Evolutionary conservation across 495 filamentous ascomycete genomes (phyloP).

Genomic region (Evansstolkia leycettana): DNA sequence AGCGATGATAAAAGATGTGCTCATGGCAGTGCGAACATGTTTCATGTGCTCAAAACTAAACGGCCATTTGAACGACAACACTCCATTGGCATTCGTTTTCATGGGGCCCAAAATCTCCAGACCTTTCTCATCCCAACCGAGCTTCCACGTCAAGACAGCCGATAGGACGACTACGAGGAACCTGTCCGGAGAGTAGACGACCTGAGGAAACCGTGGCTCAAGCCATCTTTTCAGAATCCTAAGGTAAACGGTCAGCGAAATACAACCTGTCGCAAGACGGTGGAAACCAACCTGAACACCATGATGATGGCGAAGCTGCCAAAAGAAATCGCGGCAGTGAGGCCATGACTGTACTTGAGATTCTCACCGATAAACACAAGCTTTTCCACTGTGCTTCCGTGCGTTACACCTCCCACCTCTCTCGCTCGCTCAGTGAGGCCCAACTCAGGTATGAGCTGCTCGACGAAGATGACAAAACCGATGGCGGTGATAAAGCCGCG

Average conservation of each 20-base stretch:
- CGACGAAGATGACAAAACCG: constrained; percentile 88
- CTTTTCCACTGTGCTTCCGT: constrained; percentile 80
- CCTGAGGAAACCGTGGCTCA: constrained; percentile 65
- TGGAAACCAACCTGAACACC: constrained; percentile 50
- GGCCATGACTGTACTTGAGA: constrained; percentile 46
- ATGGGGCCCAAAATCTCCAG: constrained; percentile 76
- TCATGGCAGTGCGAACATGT: constrained; percentile 75
- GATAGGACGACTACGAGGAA: constrained; percentile 84
- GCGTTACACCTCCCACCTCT: constrained; percentile 43
- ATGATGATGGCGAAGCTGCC: constrained; percentile 83
- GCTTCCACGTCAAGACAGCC: constrained; percentile 64
- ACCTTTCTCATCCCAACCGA: constrained; percentile 70
- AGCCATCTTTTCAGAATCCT: constrained; percentile 73
- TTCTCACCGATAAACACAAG: constrained; percentile 65
- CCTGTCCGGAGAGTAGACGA: constrained; percentile 87
- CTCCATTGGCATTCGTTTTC: constrained; percentile 41
- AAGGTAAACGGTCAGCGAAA: constrained; percentile 7
- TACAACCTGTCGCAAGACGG: background rate
- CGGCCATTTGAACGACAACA: constrained; percentile 78
- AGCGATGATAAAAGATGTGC: constrained; percentile 86
- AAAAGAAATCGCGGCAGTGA: constrained; percentile 64
- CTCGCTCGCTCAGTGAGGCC: constrained; percentile 56
- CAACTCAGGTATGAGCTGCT: constrained; percentile 85
- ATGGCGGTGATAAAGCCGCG: constrained; percentile 94
- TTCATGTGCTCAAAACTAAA: constrained; percentile 63